Evolutionary conservation across 192 early-diverging fungal genomes (phyloP), one percentile per base, ranked within the genome.

Genomic region (Coemansia asiatica): DNA sequence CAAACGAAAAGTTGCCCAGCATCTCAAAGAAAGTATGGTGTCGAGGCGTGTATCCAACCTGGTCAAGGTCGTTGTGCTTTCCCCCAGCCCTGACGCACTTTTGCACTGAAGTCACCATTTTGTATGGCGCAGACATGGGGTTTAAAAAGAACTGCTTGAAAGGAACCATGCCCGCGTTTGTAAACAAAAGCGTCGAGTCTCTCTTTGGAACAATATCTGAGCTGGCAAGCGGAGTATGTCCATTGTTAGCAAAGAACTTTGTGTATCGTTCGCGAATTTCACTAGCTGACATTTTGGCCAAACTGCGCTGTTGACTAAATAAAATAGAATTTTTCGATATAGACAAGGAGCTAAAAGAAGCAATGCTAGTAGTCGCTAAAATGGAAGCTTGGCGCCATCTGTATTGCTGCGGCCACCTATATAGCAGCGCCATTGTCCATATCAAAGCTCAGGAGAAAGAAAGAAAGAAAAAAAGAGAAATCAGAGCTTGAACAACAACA

Each of bases 21-120:
- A 98, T 98, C 80, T 98, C 97, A 85, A 98, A 98, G 84, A 97
- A 98, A 31, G 97, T 98, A 77, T 98, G 97, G 81, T 98, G 97
- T 67, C 96, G 94, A 1, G 90, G 89, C 69, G 96, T 95, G 66
- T 89, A 91, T 49, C 97, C 97, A 13, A 97, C 95, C 80, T 98
- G 95, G 60, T 98, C 95, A 66, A 98, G 85, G 81, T 98, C 97
- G 72, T 98, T 98, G 79, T 99, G 97, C 81, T 99, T 99, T 56
- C 97, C 97, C 59, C 78, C 97, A 12, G 97, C 97, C 64, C 97
- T 87, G 61, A 99, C 94, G 81, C 97, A 99, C 83, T 98, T 98
- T 87, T 99, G 97, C 21, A 90, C 89, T 71, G 95, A 95, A 64
- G 92, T 94, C 38, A 89, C 90, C 72, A 93, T 86, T 47, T 90